Base-by-base conservation (phyloP, 176 grass and related monocot species). In the Hordeum marinum region DNA sequence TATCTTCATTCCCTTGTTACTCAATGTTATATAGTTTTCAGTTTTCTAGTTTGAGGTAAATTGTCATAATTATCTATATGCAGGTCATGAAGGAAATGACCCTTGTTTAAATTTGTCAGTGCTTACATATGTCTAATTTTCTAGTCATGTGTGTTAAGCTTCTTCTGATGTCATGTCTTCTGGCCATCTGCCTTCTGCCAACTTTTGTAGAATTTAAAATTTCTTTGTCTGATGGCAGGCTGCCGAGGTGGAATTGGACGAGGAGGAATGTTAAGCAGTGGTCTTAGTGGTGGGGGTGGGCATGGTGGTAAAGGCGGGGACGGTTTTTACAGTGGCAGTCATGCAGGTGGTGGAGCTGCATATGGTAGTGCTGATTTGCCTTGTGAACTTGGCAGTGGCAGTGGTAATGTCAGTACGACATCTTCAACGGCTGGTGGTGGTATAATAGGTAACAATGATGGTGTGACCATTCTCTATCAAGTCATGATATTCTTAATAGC, bases 351-450 rank as follows among this genome's bases (percentile, higher is more conserved):
- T 77, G 96, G 96, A 82, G 24, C 87, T 72, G 57, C 78, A 57
- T 98, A 98, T 90, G 96, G 93, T 75, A 88, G 81, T 90, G 88
- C 96, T 70, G 86, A 94, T 86, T 94, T 98, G 68, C 96, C 96
- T 65, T 98, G 93, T 90, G 96, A 98, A 80, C 96, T 98, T 89
- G 96, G 96, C 80, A 98, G 96, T 41, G 96, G 96, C 37, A 98
- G 96, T 62, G 93, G 96, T 58, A 98, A 98, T 78, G 89, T 89
- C 45, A 93, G 84, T 52, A 40, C 87, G 73, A 43, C 81, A 85
- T 89, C 80, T 80, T 93, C 96, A 73, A 95, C 93, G 15, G 89
- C 88, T 81, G 96, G 96, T 55, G 96, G 96, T 74, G 96, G 96
- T 77, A 92, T 98, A 79, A 92, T 95, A 92, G 96, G 96, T 98